Evolutionary conservation across 441 rosid genomes (phyloP).

Genomic region (Populus hybrid): DNA sequence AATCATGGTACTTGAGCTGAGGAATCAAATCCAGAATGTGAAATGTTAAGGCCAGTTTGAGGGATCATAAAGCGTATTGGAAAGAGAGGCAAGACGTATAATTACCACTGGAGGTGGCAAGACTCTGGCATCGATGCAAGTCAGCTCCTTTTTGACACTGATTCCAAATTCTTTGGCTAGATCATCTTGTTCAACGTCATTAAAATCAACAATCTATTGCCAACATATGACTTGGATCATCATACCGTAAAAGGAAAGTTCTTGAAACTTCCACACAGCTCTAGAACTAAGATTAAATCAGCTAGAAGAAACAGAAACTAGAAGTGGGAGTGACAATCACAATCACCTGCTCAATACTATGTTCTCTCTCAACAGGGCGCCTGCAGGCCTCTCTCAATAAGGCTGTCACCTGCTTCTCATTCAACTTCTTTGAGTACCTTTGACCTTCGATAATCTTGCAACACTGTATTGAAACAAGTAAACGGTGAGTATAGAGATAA

Average conservation of each 20-base stretch:
- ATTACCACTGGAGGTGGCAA: background rate
- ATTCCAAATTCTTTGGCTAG: background rate
- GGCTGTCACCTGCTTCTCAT: background rate
- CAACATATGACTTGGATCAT: background rate
- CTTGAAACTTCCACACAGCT: background rate
- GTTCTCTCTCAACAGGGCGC: background rate
- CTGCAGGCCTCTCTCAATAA: background rate
- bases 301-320: background rate
- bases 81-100: background rate
- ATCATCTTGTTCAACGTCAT: background rate
- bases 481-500: background rate
- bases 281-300: too few relatives aligned
- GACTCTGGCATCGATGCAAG: background rate
- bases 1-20: background rate
- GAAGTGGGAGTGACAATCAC: background rate
- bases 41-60: background rate
- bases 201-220: background rate
- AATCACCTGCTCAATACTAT: background rate
- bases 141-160: background rate
- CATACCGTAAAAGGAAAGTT: background rate
- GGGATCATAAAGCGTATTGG: background rate
- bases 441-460: background rate
- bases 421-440: background rate
- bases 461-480: background rate
- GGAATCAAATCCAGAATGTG: background rate